Evolutionary conservation across 2,329 filamentous ascomycete genomes (phyloP).

Genomic region (Alternaria gansuensis): DNA sequence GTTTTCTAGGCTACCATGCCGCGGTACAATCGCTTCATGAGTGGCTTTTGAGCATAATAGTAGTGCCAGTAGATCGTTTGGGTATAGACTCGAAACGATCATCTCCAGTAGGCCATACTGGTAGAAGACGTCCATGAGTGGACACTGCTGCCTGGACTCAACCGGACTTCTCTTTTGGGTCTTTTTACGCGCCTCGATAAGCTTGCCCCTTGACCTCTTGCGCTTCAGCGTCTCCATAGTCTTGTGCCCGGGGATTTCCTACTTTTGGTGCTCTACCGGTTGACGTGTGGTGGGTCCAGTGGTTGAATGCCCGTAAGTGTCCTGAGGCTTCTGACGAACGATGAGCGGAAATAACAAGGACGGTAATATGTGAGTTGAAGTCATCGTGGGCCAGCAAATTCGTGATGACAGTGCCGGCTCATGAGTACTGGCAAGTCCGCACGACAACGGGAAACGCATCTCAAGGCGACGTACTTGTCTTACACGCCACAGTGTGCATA

Average conservation of each 20-base stretch:
- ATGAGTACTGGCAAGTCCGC: slow-evolving; percentile 7
- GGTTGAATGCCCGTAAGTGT: slow-evolving; percentile 6
- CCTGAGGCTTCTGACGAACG: slow-evolving; percentile 11
- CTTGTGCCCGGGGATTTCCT: not conserved
- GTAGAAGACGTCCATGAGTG: slow-evolving; percentile 30
- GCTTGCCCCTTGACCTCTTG: slow-evolving; percentile 27
- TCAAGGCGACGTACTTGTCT: slow-evolving; percentile 28
- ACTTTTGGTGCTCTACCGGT: not conserved
- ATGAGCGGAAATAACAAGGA: slow-evolving; percentile 18
- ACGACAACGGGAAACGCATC: slow-evolving; percentile 10
- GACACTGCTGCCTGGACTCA: slow-evolving; percentile 18
- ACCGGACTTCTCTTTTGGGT: not conserved
- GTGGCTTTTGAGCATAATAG: slow-evolving; percentile 40
- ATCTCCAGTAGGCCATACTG: slow-evolving; percentile 44
- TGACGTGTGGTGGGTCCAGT: not conserved
- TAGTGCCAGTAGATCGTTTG: slow-evolving; percentile 43
- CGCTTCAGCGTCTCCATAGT: slow-evolving; percentile 31
- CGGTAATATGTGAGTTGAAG: not conserved
- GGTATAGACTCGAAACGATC: slow-evolving; percentile 36
- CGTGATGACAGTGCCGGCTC: slow-evolving; percentile 7
- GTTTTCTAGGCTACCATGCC: slow-evolving; percentile 36
- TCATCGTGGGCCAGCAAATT: slow-evolving; percentile 7
- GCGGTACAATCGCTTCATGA: slow-evolving; percentile 36
- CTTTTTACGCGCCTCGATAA: slow-evolving; percentile 21
- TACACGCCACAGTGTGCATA: slow-evolving; percentile 11